Conservation (phyloP, 2,329 filamentous ascomycete species). For the Fusarium sp. region DNA sequence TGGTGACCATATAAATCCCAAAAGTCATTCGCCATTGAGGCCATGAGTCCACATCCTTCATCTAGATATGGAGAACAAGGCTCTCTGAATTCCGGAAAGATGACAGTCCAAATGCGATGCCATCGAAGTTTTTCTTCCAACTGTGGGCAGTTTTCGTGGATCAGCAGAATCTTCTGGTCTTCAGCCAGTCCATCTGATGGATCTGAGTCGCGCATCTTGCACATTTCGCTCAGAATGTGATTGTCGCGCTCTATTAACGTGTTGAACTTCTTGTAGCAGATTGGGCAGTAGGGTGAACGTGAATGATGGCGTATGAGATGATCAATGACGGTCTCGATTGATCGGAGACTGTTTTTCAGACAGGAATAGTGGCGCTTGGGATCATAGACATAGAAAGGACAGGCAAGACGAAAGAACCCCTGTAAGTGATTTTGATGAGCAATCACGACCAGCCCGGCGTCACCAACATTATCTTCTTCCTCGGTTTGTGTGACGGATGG, state of each 20-base stretch:
- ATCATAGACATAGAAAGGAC: background rate
- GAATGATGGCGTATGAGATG: conserved; percentile 1
- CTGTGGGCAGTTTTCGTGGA: no score
- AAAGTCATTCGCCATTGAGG: background rate
- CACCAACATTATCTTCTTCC: background rate
- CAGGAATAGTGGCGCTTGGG: background rate
- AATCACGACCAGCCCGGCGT: background rate
- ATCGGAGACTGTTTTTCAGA: background rate
- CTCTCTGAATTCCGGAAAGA: background rate
- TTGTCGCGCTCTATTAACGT: conserved; percentile 1
- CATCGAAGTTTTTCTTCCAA: background rate
- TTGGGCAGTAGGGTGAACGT: background rate
- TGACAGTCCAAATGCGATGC: background rate
- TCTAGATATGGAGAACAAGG: conserved; percentile 1
- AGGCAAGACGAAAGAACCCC: background rate
- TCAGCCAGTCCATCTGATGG: background rate
- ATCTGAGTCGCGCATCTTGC: background rate
- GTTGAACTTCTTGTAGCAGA: conserved; percentile 4
- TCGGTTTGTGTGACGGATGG: background rate
- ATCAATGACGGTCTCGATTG: background rate
- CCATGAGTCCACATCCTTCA: background rate
- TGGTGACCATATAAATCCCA: background rate
- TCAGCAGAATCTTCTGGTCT: background rate
- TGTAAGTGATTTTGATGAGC: background rate
- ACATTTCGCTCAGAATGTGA: background rate